Percentiles rank a stretch among this genome's conserved stretches.
Evolutionary conservation across 163 green algal species (phyloP).

Genomic region (Picocystis sp.): DNA sequence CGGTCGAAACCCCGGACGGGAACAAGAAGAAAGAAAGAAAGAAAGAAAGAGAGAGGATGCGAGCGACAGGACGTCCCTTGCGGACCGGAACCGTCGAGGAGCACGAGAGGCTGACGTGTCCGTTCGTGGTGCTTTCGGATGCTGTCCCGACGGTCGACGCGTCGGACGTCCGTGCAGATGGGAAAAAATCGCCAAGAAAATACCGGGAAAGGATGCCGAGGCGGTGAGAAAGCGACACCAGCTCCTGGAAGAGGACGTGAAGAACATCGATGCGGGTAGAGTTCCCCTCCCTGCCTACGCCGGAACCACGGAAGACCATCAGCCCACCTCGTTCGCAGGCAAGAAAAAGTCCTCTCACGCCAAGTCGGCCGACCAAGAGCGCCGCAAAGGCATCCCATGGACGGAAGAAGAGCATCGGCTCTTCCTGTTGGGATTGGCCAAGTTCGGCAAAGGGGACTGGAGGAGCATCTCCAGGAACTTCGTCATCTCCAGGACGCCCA

Average conservation of each 20-base stretch:
- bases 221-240: conserved; percentile 23
- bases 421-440: conserved; percentile 74
- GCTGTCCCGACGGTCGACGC: not conserved
- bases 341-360: conserved; percentile 18
- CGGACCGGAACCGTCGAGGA: conserved; percentile 5
- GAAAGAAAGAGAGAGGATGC: no score
- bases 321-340: conserved; percentile 11
- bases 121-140: not conserved
- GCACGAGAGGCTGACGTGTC: conserved; percentile 1
- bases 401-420: conserved; percentile 83
- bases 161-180: conserved; percentile 9
- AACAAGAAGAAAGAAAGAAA: no score
- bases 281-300: conserved; percentile 36
- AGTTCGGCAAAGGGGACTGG: conserved; percentile 92
- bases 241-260: conserved; percentile 36
- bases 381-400: conserved; percentile 81
- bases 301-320: conserved; percentile 2
- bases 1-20: no score
- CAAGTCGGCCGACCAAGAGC: conserved; percentile 29
- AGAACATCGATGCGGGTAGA: conserved; percentile 34
- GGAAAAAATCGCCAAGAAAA: conserved; percentile 21
- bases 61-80: not conserved
- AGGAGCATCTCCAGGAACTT: conserved; percentile 75
- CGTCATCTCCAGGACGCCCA: conserved; percentile 73
- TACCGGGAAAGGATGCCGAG: conserved; percentile 24